Percentiles rank a stretch among this genome's conserved stretches.
Conservation (phyloP, 768 basidiomycete species). For the Leucosporidium creatinivorum region DNA sequence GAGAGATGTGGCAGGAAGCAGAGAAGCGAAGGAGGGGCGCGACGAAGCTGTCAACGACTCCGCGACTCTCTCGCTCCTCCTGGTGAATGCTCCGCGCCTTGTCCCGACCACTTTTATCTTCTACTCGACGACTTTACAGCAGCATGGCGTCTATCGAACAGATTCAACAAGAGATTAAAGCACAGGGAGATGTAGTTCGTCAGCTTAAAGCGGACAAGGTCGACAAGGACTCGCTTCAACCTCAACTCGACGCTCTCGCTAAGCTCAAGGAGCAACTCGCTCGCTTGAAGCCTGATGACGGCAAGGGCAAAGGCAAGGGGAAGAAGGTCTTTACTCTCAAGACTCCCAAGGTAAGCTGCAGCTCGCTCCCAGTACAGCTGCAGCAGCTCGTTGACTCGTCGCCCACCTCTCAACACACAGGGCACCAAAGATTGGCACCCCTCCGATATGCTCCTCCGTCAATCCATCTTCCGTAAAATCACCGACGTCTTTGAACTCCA, state of each 20-base stretch:
- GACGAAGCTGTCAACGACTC: neutral
- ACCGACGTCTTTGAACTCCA: conserved; percentile 79
- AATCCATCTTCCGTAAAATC: conserved; percentile 79
- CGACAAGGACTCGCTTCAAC: neutral
- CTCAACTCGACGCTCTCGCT: neutral
- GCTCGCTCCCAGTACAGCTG: conserved; percentile 20
- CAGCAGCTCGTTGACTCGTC: conserved; percentile 25
- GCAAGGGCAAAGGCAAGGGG: neutral
- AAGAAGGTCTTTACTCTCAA: conserved; percentile 60
- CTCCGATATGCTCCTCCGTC: conserved; percentile 82
- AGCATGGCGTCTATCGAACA: neutral
- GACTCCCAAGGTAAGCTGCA: conserved; percentile 69
- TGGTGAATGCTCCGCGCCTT: neutral
- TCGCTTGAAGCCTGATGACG: neutral
- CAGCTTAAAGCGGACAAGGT: neutral
- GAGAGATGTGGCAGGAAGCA: neutral
- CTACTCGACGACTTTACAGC: neutral
- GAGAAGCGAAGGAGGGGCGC: neutral
- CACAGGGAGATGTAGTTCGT: neutral
- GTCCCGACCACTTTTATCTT: neutral
- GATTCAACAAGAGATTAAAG: neutral
- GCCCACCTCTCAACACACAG: conserved; percentile 45
- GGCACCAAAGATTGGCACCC: conserved; percentile 94
- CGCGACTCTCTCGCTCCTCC: neutral
- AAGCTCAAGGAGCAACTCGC: conserved; percentile 1